A percentile compares a stretch with the other conserved stretches of the same genome.
Conservation (phyloP, 305 asterid genomes). For the Solanum hybrid region DNA sequence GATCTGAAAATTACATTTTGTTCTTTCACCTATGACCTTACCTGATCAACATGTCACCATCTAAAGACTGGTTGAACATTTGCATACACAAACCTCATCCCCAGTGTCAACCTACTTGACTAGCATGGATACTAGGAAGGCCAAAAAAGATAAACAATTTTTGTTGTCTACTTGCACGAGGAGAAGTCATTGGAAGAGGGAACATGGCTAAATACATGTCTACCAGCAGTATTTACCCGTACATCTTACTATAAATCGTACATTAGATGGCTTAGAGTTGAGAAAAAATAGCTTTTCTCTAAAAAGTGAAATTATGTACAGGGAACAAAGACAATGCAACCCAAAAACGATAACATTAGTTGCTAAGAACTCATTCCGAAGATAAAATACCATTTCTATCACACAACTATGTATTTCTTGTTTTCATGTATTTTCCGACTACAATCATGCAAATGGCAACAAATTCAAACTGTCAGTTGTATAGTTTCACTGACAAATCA, state of each 20-base stretch:
- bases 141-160: background rate
- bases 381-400: background rate
- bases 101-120: background rate
- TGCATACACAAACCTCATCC: background rate
- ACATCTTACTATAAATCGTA: background rate
- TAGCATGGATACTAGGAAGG: background rate
- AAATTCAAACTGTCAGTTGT: background rate
- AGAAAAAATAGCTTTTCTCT: background rate
- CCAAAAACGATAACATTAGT: background rate
- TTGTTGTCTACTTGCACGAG: background rate
- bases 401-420: background rate
- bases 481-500: background rate
- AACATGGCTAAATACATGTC: background rate
- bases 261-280: background rate
- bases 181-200: background rate
- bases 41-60: background rate
- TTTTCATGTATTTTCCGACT: background rate
- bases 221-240: background rate
- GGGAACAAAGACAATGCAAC: background rate
- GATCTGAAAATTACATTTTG: background rate
- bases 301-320: background rate
- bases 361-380: background rate
- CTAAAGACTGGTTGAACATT: background rate
- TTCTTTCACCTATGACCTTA: background rate
- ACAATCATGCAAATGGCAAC: background rate